Conservation (phyloP, 345 rosid species). For the Linum tenue region DNA sequence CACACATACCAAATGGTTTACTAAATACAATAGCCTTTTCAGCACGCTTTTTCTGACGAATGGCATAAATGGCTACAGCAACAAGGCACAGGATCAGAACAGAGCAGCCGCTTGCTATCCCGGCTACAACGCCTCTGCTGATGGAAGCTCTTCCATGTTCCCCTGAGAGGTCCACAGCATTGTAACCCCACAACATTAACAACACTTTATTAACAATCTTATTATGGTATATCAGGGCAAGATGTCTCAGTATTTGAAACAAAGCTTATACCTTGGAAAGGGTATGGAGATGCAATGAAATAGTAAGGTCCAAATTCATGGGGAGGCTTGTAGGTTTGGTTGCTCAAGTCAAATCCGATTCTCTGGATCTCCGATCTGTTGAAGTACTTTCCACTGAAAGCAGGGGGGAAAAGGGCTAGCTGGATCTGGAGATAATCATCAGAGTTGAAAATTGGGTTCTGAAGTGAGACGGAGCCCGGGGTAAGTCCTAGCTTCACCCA, state of each 20-base stretch:
- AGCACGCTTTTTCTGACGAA: slow-evolving; percentile 85
- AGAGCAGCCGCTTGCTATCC: slow-evolving; percentile 41
- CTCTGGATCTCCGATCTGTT: slow-evolving; percentile 54
- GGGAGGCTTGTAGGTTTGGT: slow-evolving; percentile 87
- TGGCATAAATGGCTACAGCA: slow-evolving; percentile 62
- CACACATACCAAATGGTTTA: slow-evolving; percentile 61
- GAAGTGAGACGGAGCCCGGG: slow-evolving; percentile 76
- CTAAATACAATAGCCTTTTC: slow-evolving; percentile 83
- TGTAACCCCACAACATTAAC: not conserved
- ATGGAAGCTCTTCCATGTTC: slow-evolving; percentile 30
- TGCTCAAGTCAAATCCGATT: slow-evolving; percentile 72
- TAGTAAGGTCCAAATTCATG: slow-evolving; percentile 73
- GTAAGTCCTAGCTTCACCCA: slow-evolving; percentile 62
- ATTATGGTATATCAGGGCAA: not conserved
- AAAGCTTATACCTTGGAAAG: slow-evolving; percentile 56
- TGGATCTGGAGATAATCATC: slow-evolving; percentile 89
- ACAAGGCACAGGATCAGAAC: slow-evolving; percentile 53
- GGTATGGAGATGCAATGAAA: slow-evolving; percentile 76
- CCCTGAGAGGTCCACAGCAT: slow-evolving; percentile 28
- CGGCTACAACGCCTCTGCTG: slow-evolving; percentile 35
- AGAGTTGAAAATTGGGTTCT: slow-evolving; percentile 69
- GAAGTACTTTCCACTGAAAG: slow-evolving; percentile 33
- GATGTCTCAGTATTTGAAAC: not conserved
- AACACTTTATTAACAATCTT: not conserved
- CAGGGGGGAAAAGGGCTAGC: slow-evolving; percentile 62